phyloP scores from a whole-genome alignment of 441 rosid species.

The Populus hybrid region DNA sequence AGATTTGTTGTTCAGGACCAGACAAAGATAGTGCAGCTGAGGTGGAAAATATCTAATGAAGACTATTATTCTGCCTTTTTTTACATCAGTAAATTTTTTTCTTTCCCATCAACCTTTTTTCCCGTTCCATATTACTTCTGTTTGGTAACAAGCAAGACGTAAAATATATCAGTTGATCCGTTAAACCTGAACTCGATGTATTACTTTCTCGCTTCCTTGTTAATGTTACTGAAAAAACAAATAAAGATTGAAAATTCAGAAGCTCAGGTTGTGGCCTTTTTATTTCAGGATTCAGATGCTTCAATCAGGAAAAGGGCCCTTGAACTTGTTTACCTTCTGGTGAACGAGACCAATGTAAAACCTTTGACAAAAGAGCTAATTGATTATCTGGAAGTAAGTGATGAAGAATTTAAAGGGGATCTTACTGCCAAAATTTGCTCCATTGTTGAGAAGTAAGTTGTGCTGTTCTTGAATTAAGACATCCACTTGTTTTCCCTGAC shows the following conservation, averaged over 20 bases:
- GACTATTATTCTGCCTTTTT: neutral
- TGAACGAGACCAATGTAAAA: slow-evolving; percentile 91
- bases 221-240: neutral
- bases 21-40: neutral
- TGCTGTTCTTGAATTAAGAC: slow-evolving; percentile 18
- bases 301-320: slow-evolving; percentile 98
- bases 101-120: neutral
- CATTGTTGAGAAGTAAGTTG: slow-evolving; percentile 91
- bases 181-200: neutral
- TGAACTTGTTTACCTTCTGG: slow-evolving; percentile 83
- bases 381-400: slow-evolving; percentile 95
- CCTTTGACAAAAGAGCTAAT: slow-evolving; percentile 84
- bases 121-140: neutral
- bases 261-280: slow-evolving; percentile 28
- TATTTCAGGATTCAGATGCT: slow-evolving; percentile 95
- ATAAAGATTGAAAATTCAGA: slow-evolving; percentile 11
- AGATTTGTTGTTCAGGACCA: neutral
- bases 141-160: neutral
- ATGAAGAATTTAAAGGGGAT: slow-evolving; percentile 93
- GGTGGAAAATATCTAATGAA: neutral
- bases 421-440: slow-evolving; percentile 98
- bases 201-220: slow-evolving; percentile 9
- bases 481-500: neutral
- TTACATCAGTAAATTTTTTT: neutral
- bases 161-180: neutral